phyloP scores from a whole-genome alignment of 306 rosid genomes.

The Prunus mira region DNA sequence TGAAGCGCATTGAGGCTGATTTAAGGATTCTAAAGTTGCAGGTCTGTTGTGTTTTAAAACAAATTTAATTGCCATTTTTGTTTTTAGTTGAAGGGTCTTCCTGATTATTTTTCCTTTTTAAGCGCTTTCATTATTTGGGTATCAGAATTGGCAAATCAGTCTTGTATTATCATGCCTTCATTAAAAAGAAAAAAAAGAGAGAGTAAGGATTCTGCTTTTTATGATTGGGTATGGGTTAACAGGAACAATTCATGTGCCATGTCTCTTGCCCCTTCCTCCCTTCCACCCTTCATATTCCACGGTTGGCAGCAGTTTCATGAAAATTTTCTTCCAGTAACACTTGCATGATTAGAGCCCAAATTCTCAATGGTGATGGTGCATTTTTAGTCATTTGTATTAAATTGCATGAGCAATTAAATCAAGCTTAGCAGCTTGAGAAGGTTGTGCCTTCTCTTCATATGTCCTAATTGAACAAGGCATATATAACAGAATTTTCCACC shows the following conservation, averaged over 20 bases:
- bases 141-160: neutral
- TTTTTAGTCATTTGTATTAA: neutral
- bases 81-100: neutral
- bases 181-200: neutral
- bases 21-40: slow-evolving; percentile 83
- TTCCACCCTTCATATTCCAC: neutral
- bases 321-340: neutral
- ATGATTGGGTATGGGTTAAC: neutral
- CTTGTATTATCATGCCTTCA: neutral
- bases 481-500: too few relatives aligned
- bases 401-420: neutral
- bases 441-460: neutral
- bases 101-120: neutral
- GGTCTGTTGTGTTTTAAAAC: slow-evolving; percentile 36
- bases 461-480: neutral
- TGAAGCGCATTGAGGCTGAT: slow-evolving; percentile 89
- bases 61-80: slow-evolving; percentile 14
- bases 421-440: neutral
- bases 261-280: neutral
- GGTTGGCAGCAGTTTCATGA: neutral
- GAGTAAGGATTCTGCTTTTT: neutral
- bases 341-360: neutral
- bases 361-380: neutral
- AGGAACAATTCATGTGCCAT: neutral
- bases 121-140: neutral